Percentiles rank a stretch among this genome's conserved stretches.
Evolutionary conservation across 192 early-diverging fungal species (phyloP).

Genomic region (Blastocladiella britannica): DNA sequence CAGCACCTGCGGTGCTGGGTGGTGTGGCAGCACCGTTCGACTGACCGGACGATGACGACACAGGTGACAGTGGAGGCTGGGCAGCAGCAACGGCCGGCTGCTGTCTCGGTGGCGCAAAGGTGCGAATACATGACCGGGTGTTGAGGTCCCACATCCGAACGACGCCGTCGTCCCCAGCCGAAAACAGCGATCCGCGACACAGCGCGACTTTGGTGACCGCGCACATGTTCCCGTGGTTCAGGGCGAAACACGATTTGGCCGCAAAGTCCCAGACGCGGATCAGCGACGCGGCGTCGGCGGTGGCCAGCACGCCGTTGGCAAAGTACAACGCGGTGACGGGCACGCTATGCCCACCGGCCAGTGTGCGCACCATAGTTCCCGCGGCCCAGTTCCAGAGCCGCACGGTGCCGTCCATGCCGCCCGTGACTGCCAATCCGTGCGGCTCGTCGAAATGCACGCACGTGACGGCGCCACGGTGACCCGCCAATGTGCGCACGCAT

Average conservation of each 20-base stretch:
- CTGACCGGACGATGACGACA: too few relatives aligned
- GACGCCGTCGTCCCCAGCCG: background rate
- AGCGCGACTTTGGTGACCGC: background rate
- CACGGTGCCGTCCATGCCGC: constrained; percentile 78
- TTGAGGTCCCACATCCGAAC: background rate
- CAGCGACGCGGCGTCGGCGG: too few relatives aligned
- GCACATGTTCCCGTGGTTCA: background rate
- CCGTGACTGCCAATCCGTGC: constrained; percentile 27
- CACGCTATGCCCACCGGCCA: too few relatives aligned
- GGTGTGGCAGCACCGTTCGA: background rate
- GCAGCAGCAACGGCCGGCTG: too few relatives aligned
- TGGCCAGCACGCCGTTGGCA: too few relatives aligned
- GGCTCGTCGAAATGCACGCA: constrained; percentile 59
- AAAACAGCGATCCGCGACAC: background rate
- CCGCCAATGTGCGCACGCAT: constrained; percentile 60
- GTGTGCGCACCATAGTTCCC: constrained; percentile 62
- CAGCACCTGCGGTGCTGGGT: background rate
- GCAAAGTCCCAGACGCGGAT: background rate
- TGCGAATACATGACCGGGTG: background rate
- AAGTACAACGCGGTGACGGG: too few relatives aligned
- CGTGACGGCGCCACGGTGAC: constrained; percentile 57
- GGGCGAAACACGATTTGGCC: background rate
- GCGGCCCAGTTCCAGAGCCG: constrained; percentile 82
- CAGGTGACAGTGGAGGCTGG: too few relatives aligned
- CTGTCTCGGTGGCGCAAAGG: background rate